phyloP scores from a whole-genome alignment of 2,329 filamentous ascomycete species.

The Myotisia sp. region DNA sequence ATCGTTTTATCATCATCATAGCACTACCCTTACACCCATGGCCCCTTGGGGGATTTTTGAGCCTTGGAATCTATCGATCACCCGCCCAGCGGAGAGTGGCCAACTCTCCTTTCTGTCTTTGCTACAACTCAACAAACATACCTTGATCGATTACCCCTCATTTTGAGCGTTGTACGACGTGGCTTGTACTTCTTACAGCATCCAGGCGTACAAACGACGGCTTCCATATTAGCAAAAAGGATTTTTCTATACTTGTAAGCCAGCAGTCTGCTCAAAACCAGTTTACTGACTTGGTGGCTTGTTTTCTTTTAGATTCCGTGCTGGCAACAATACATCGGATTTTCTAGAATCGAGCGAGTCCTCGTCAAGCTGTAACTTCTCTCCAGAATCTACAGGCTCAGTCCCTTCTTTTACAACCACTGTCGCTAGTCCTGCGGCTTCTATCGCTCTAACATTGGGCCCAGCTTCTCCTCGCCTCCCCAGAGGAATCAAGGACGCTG shows the following conservation, averaged over 20 bases:
- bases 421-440: constrained; percentile 18
- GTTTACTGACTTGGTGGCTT: constrained; percentile 7
- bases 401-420: constrained; percentile 27
- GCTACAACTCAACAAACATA: too few relatives aligned
- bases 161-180: constrained; percentile 4
- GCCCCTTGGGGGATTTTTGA: too few relatives aligned
- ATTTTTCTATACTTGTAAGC: too few relatives aligned
- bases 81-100: too few relatives aligned
- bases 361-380: constrained; percentile 38
- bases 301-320: constrained; percentile 37
- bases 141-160: constrained; percentile 6
- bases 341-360: constrained; percentile 43
- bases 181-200: constrained; percentile 7
- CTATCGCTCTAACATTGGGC: background rate
- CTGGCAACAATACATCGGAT: constrained; percentile 37
- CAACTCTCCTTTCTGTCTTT: too few relatives aligned
- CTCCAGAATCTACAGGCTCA: constrained; percentile 36
- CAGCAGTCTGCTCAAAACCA: too few relatives aligned
- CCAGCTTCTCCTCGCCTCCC: background rate
- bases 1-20: too few relatives aligned
- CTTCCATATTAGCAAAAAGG: too few relatives aligned
- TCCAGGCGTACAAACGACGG: constrained; percentile 5
- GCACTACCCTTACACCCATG: too few relatives aligned
- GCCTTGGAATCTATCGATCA: too few relatives aligned
- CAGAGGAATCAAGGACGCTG: constrained; percentile 10